Percentiles rank a stretch among this genome's conserved stretches.
Evolutionary conservation across 768 basidiomycete species (phyloP).

Genomic region (Erythrobasidium yunnanense): DNA sequence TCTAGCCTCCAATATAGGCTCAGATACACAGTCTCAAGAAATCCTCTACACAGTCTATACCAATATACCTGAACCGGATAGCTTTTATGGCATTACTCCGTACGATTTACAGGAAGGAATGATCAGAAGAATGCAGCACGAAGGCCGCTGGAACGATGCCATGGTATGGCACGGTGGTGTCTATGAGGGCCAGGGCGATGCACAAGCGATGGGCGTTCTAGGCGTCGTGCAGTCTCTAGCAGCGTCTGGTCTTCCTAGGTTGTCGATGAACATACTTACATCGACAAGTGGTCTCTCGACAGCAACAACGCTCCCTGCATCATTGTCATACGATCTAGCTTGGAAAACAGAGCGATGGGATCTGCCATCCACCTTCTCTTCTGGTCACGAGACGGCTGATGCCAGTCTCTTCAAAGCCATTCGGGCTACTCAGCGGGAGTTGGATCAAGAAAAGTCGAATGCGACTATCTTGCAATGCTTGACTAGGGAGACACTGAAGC

Average conservation of each 20-base stretch:
- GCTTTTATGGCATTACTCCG: slow-evolving; percentile 86
- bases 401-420: slow-evolving; percentile 65
- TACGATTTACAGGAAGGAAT: slow-evolving; percentile 67
- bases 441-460: slow-evolving; percentile 40
- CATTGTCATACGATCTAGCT: slow-evolving; percentile 65
- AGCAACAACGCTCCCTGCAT: slow-evolving; percentile 40
- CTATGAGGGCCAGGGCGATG: slow-evolving; percentile 50
- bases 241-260: slow-evolving; percentile 74
- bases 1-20: neutral
- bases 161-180: slow-evolving; percentile 80
- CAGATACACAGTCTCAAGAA: slow-evolving; percentile 47
- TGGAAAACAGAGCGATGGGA: slow-evolving; percentile 97
- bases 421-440: slow-evolving; percentile 68
- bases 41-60: slow-evolving; percentile 84
- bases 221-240: slow-evolving; percentile 72
- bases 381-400: slow-evolving; percentile 41
- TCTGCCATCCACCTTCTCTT: slow-evolving; percentile 44
- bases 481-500: too few species aligned
- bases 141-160: slow-evolving; percentile 82
- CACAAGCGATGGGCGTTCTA: slow-evolving; percentile 44
- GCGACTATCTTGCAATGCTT: slow-evolving; percentile 50
- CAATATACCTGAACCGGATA: slow-evolving; percentile 93
- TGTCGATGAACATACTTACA: slow-evolving; percentile 59
- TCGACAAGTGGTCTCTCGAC: slow-evolving; percentile 31
- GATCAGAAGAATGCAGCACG: slow-evolving; percentile 77